These are phyloP conservation scores for Anthostomella pinea DNA, from an alignment of 2,329 filamentous ascomycete genomes.

Conservation along the genomic window DNA sequence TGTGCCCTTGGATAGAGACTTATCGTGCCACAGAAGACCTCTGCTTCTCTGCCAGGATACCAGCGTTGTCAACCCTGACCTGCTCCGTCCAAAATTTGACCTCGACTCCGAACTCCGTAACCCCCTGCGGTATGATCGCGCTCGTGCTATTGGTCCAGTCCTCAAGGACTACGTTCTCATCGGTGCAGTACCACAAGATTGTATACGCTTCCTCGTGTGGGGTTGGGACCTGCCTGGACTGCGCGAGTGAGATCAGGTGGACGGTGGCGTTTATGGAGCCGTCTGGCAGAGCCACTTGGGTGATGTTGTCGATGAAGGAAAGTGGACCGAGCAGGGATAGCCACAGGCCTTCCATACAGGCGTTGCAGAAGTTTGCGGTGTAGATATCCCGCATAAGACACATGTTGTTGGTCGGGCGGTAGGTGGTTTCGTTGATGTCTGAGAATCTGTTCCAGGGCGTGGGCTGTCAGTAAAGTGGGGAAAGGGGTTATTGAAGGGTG, in stretches of 20 bases:
- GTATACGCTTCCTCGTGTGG: conserved; percentile 24
- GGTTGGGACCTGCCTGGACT: conserved; percentile 25
- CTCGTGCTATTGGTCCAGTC: conserved; percentile 29
- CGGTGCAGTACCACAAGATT: conserved; percentile 27
- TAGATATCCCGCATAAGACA: conserved; percentile 30
- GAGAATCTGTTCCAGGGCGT: conserved; percentile 21
- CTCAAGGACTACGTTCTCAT: conserved; percentile 18
- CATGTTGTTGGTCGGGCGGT: conserved; percentile 29
- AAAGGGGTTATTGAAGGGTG: too few relatives aligned
- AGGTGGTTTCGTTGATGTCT: conserved; percentile 25
- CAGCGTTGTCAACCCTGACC: conserved; percentile 22
- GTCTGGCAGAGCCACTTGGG: conserved; percentile 16
- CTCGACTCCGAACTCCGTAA: conserved; percentile 23
- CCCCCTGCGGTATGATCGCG: conserved; percentile 16
- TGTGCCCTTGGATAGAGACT: too few relatives aligned
- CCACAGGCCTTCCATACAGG: conserved; percentile 32
- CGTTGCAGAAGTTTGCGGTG: conserved; percentile 28
- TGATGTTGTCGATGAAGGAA: conserved; percentile 27
- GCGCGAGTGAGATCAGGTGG: conserved; percentile 25
- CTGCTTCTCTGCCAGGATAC: conserved; percentile 17
- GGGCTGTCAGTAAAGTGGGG: too few relatives aligned
- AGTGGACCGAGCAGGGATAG: conserved; percentile 25
- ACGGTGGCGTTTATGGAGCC: conserved; percentile 24
- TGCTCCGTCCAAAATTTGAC: conserved; percentile 29
- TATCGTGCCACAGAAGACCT: too few relatives aligned